Evolutionary conservation across 2,329 filamentous ascomycete genomes (phyloP).

Genomic region (Paracoccidioides brasiliensis): DNA sequence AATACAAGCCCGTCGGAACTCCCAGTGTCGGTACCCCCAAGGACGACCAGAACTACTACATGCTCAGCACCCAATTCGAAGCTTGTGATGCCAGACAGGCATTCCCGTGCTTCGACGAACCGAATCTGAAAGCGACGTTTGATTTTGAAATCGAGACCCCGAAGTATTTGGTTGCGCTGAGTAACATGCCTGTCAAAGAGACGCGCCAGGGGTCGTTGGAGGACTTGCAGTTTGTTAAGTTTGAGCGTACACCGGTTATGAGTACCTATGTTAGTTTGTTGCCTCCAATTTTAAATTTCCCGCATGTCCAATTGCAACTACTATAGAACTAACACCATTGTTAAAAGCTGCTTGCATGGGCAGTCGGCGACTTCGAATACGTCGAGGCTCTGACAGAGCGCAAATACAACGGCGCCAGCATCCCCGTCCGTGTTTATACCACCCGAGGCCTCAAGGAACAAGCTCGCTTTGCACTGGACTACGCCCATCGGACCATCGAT

Average conservation of each 20-base stretch:
- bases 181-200: conserved; percentile 86
- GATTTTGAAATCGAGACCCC: conserved; percentile 89
- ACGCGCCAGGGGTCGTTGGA: conserved; percentile 55
- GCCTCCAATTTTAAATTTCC: no score
- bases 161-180: conserved; percentile 72
- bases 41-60: conserved; percentile 51
- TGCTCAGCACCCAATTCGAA: conserved; percentile 96
- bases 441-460: conserved; percentile 90
- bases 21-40: conserved; percentile 65
- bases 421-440: conserved; percentile 92
- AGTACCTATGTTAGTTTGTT: conserved; percentile 53
- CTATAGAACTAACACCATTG: no score
- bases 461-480: conserved; percentile 76
- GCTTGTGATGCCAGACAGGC: conserved; percentile 87
- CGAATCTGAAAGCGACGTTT: conserved; percentile 91
- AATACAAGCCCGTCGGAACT: conserved; percentile 70
- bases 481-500: conserved; percentile 86
- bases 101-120: conserved; percentile 97
- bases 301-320: no score
- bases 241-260: conserved; percentile 79
- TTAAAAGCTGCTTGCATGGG: conserved; percentile 76
- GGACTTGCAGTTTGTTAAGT: conserved; percentile 53
- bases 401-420: conserved; percentile 77
- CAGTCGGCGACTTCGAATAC: conserved; percentile 92
- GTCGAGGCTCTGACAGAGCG: conserved; percentile 82